These are phyloP conservation scores for Aurifilum marmelostoma DNA, from an alignment of 2,329 filamentous ascomycete species.

Conservation along the genomic window DNA sequence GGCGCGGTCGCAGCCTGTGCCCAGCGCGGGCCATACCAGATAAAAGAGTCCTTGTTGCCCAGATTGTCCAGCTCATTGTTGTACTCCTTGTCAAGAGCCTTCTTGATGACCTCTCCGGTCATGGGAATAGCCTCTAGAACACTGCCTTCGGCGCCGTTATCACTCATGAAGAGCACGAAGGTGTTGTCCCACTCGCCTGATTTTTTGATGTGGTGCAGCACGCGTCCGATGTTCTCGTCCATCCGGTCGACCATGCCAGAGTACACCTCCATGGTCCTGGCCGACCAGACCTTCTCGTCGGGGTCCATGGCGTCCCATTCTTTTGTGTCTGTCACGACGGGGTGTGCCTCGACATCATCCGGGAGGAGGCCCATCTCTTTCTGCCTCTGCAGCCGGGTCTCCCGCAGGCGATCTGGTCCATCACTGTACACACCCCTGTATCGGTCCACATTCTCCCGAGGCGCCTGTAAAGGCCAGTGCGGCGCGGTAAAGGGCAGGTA, in stretches of 20 bases:
- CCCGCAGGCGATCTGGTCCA: slow-evolving; percentile 59
- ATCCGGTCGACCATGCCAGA: slow-evolving; percentile 68
- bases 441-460: slow-evolving; percentile 56
- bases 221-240: slow-evolving; percentile 63
- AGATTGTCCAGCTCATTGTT: slow-evolving; percentile 60
- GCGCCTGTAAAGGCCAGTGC: slow-evolving; percentile 66
- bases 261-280: slow-evolving; percentile 62
- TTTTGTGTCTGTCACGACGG: slow-evolving; percentile 52
- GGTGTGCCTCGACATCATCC: slow-evolving; percentile 53
- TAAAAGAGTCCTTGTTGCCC: slow-evolving; percentile 56
- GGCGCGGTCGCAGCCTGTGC: slow-evolving; percentile 43
- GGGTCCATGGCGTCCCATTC: slow-evolving; percentile 51
- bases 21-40: slow-evolving; percentile 62
- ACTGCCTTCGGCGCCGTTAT: slow-evolving; percentile 50
- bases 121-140: slow-evolving; percentile 32
- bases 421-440: slow-evolving; percentile 65
- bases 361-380: slow-evolving; percentile 60
- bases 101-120: slow-evolving; percentile 30
- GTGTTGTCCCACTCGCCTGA: slow-evolving; percentile 66
- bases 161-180: slow-evolving; percentile 65
- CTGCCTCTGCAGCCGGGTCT: slow-evolving; percentile 55
- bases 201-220: slow-evolving; percentile 57
- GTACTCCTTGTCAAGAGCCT: slow-evolving; percentile 52
- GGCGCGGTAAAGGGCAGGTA: slow-evolving; percentile 65
- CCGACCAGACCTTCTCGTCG: slow-evolving; percentile 51